A percentile compares a stretch with the other conserved stretches of the same genome.
Evolutionary conservation across 169 alveolate genomes (phyloP).

Genomic region (Cyclospora cayetanensis): DNA sequence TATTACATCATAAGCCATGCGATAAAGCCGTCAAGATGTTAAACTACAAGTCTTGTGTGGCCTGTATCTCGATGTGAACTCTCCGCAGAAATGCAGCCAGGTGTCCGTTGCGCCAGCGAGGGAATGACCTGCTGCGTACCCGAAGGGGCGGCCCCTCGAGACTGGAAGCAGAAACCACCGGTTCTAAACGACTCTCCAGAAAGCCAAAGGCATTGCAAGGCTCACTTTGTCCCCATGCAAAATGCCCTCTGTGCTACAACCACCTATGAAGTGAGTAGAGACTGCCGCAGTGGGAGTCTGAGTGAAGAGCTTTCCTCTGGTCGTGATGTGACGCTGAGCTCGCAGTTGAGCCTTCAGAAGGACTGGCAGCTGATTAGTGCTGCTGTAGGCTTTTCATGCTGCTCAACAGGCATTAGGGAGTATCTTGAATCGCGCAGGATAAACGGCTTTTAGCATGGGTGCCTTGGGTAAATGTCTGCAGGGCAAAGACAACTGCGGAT

Average conservation of each 20-base stretch:
- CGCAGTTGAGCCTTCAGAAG: too few species aligned
- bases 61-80: neutral
- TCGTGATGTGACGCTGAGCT: too few species aligned
- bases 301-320: too few species aligned
- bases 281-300: too few species aligned
- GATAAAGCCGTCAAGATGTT: too few species aligned
- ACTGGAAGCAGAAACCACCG: conserved; percentile 55
- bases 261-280: conserved; percentile 27
- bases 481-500: conserved; percentile 64
- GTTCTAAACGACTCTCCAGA: conserved; percentile 23
- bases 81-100: conserved; percentile 24
- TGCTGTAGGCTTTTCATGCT: too few species aligned
- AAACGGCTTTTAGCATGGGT: too few species aligned
- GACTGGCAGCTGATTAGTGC: too few species aligned
- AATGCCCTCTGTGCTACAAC: conserved; percentile 69
- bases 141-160: conserved; percentile 41
- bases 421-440: too few species aligned
- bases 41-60: too few species aligned
- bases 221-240: conserved; percentile 69
- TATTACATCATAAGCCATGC: too few species aligned
- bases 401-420: too few species aligned
- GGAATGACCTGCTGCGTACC: conserved; percentile 70
- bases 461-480: neutral
- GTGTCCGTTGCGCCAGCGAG: conserved; percentile 62
- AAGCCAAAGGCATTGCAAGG: neutral